Conservation (phyloP, 208 protist species). For the Trypanosoma scelopori region DNA sequence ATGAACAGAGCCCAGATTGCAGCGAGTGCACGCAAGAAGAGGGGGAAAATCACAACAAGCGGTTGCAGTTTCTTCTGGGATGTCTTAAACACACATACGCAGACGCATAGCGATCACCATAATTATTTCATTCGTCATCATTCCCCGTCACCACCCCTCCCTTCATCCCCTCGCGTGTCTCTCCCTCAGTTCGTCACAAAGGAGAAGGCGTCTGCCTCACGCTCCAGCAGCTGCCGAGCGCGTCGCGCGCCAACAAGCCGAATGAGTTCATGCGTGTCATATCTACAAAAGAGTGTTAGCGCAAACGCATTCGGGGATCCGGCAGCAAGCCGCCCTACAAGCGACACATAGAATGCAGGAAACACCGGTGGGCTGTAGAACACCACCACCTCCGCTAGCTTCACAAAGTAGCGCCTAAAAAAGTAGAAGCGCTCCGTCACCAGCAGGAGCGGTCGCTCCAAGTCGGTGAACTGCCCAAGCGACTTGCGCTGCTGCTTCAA, state of each 20-base stretch:
- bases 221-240: constrained; percentile 69
- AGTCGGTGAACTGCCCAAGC: constrained; percentile 82
- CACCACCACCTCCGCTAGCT: constrained; percentile 89
- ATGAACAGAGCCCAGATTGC: not conserved
- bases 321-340: constrained; percentile 83
- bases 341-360: constrained; percentile 91
- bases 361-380: constrained; percentile 95
- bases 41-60: not conserved
- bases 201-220: constrained; percentile 71
- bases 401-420: constrained; percentile 94
- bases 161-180: constrained; percentile 1
- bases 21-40: not conserved
- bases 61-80: too few species aligned
- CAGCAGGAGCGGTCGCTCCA: constrained; percentile 88
- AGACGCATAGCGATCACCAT: not conserved
- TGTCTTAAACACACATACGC: not conserved
- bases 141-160: not conserved
- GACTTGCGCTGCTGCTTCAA: constrained; percentile 76
- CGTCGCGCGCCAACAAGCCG: constrained; percentile 88
- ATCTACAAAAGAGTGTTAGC: constrained; percentile 90
- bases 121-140: constrained; percentile 10
- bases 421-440: constrained; percentile 97
- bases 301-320: constrained; percentile 76
- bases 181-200: constrained; percentile 71
- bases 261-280: constrained; percentile 92